Conservation (phyloP, 495 filamentous ascomycete genomes). For the Hyphodiscus hymeniophilus region DNA sequence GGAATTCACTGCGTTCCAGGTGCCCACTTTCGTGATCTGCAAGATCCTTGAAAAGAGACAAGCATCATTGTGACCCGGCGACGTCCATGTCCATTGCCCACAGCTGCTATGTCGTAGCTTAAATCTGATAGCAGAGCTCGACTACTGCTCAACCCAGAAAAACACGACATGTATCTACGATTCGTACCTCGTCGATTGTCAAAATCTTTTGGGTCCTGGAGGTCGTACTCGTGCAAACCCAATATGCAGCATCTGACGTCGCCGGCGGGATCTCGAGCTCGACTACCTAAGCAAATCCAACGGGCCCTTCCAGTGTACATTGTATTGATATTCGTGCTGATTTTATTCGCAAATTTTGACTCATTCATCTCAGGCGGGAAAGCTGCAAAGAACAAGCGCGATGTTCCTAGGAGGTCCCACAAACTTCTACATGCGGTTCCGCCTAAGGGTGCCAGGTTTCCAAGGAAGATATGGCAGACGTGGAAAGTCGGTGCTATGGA, state of each 20-base stretch:
- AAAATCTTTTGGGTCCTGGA: too few species aligned
- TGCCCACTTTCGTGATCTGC: too few species aligned
- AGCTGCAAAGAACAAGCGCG: slow-evolving; percentile 11
- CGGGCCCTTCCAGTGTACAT: slow-evolving; percentile 22
- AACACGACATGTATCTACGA: too few species aligned
- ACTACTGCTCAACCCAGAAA: too few species aligned
- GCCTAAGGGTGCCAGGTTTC: slow-evolving; percentile 24
- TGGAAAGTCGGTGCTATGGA: slow-evolving; percentile 54
- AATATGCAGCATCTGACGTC: background rate
- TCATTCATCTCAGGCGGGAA: slow-evolving; percentile 6
- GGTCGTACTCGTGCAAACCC: background rate
- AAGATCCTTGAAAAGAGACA: too few species aligned
- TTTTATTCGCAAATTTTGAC: slow-evolving; percentile 32
- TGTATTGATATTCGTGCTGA: slow-evolving; percentile 27
- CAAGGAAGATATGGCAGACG: slow-evolving; percentile 57
- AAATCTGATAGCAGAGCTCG: too few species aligned
- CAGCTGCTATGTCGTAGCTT: too few species aligned
- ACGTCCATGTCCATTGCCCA: too few species aligned
- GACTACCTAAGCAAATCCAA: slow-evolving; percentile 20
- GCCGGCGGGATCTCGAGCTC: slow-evolving; percentile 4
- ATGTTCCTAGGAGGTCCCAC: slow-evolving; percentile 17
- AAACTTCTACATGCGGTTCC: slow-evolving; percentile 15
- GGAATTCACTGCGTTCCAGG: too few species aligned
- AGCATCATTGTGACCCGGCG: too few species aligned
- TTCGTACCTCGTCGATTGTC: too few species aligned